Conservation (phyloP, 208 protist genomes). For the Jaenimonas drosophilae region DNA sequence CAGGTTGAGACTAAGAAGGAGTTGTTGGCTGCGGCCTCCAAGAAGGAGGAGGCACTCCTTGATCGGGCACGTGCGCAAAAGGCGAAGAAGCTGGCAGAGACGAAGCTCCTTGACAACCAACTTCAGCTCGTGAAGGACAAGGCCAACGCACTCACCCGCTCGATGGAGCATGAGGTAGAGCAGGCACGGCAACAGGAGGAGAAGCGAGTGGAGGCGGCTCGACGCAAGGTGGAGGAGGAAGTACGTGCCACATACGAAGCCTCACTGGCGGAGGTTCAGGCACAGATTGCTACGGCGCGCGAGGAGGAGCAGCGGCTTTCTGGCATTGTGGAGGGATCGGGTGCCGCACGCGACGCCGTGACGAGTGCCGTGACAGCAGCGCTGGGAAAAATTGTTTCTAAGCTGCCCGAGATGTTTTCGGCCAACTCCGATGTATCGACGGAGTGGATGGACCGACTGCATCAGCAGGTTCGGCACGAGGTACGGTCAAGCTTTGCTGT, state of each 20-base stretch:
- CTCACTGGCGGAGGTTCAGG: slow-evolving; percentile 23
- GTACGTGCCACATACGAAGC: slow-evolving; percentile 42
- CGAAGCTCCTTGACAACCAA: slow-evolving; percentile 47
- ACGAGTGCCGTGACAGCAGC: slow-evolving; percentile 41
- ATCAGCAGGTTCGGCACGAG: slow-evolving; percentile 50
- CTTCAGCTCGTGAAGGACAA: slow-evolving; percentile 31
- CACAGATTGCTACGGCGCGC: slow-evolving; percentile 21
- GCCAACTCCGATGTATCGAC: slow-evolving; percentile 9
- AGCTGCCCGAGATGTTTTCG: slow-evolving; percentile 39
- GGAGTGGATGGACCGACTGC: slow-evolving; percentile 42
- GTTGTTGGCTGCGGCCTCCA: slow-evolving; percentile 22
- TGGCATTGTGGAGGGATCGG: slow-evolving; percentile 25
- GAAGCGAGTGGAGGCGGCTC: slow-evolving; percentile 22
- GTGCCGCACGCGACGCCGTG: slow-evolving; percentile 24
- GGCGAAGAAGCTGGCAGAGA: slow-evolving; percentile 59
- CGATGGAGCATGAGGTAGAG: slow-evolving; percentile 28
- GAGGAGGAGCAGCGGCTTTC: slow-evolving; percentile 43
- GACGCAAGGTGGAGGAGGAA: slow-evolving; percentile 29
- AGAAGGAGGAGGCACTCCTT: slow-evolving; percentile 40
- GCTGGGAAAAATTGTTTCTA: slow-evolving; percentile 31
- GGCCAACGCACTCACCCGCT: slow-evolving; percentile 45
- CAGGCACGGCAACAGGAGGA: slow-evolving; percentile 43
- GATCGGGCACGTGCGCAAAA: slow-evolving; percentile 55
- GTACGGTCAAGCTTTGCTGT: slow-evolving; percentile 64
- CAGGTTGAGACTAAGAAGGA: slow-evolving; percentile 58